Percentiles rank a stretch among this genome's conserved stretches.
Conservation (phyloP, 768 basidiomycete species). For the Sarcomyxa edulis region DNA sequence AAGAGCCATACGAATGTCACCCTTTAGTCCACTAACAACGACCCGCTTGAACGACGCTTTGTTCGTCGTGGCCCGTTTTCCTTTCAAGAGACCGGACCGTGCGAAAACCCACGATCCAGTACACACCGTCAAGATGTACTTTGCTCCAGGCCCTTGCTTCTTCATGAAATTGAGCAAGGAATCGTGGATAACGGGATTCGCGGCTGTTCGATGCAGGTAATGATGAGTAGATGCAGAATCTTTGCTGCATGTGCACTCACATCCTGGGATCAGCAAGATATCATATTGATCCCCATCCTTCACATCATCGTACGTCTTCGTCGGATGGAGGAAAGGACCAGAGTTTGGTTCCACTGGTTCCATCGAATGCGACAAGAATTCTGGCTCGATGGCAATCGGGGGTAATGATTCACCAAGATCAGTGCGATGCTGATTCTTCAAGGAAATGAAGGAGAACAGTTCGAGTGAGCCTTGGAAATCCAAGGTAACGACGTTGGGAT, state of each 20-base stretch:
- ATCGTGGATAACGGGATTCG: too few species aligned
- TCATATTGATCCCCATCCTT: constrained; percentile 18
- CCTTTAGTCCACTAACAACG: too few species aligned
- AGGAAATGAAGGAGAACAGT: too few species aligned
- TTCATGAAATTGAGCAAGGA: constrained; percentile 18
- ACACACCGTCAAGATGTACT: constrained; percentile 29
- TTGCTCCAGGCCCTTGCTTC: constrained; percentile 19
- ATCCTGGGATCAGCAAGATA: constrained; percentile 22
- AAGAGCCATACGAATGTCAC: too few species aligned
- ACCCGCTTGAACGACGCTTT: constrained; percentile 22
- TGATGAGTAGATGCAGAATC: too few species aligned
- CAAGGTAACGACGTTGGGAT: constrained; percentile 16
- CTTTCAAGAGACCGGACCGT: constrained; percentile 23
- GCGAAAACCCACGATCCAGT: constrained; percentile 26
- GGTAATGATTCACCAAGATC: too few species aligned
- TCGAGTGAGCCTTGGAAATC: constrained; percentile 23
- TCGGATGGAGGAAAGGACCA: constrained; percentile 14
- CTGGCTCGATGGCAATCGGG: constrained; percentile 11
- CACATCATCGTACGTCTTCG: constrained; percentile 17
- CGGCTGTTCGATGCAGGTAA: too few species aligned
- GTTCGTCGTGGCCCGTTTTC: constrained; percentile 31
- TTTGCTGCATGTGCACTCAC: too few species aligned
- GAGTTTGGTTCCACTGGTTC: constrained; percentile 14
- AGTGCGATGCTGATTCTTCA: too few species aligned
- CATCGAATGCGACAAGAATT: constrained; percentile 16